Evolutionary conservation across 2,329 filamentous ascomycete species (phyloP), one percentile per base, ranked within the genome.

Genomic region (Aspergillus udagawae): DNA sequence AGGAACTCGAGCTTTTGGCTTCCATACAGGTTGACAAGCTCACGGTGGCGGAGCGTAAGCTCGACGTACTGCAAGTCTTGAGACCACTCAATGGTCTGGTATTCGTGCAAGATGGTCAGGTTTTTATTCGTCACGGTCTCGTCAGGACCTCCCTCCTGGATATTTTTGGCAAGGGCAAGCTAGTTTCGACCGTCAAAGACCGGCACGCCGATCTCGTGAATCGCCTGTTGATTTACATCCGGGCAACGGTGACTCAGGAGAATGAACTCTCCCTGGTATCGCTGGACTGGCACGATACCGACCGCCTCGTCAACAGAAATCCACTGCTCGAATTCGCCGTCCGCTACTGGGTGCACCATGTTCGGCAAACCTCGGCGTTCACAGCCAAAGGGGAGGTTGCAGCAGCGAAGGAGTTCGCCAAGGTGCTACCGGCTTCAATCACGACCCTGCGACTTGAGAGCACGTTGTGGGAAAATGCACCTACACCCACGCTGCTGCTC

Each of bases 361-460:
- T 81, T 42, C 73, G 73, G 51, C 75, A 75, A 17, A 77, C 78
- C 0, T 67, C 77, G n/a, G 67, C 72, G 47, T 75, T 74, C 48
- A 72, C 70, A 32, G 68, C 68, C 2, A 65, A 71, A 9, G 69
- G 69, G 17, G 75, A 78, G n/a, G 41, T 55, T 6, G 70, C 74
- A 38, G 66, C 79, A 2, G 73, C 76, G 1, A 69, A 75, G 21
- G 79, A 81, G 29, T 71, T 84, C 52, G 75, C 76, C 55, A 76
- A 75, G 35, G 67, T 78, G 17, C 77, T 84, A 55, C 80, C 82
- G 0, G 68, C 73, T 4, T 75, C 73, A 1, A 75, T 77, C 0
- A 71, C 73, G 3, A 63, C 83, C n/a, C 65, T 79, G 1, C 65
- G 82, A 6, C 68, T 84, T 0, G 78, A 83, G 60, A 77, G 76